Percentiles rank a stretch among this genome's conserved stretches.
Conservation (phyloP, 345 rosid genomes). For the Cardamine resedifolia region DNA sequence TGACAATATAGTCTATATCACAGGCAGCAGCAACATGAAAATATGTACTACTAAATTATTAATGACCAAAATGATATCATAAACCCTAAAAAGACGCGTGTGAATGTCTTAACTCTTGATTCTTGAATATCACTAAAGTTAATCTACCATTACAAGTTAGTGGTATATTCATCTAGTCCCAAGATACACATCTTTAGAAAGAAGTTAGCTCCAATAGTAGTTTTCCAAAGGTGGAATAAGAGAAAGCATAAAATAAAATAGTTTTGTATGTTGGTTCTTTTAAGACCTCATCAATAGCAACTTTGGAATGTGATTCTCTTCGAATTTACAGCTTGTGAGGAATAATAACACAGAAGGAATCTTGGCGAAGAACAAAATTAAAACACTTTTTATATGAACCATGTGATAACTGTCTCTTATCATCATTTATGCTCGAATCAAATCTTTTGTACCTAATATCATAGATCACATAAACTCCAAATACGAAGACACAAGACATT, state of each 20-base stretch:
- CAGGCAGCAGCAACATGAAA: not conserved
- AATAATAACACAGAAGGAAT: conserved; percentile 23
- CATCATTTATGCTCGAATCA: conserved; percentile 30
- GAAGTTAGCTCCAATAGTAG: not conserved
- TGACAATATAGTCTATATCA: not conserved
- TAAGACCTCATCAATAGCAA: conserved; percentile 5
- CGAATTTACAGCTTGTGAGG: conserved; percentile 25
- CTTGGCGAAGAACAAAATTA: conserved; percentile 18
- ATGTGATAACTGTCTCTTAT: conserved; percentile 27
- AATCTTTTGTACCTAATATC: not conserved
- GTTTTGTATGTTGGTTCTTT: not conserved
- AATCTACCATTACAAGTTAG: not conserved
- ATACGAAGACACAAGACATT: conserved; percentile 2
- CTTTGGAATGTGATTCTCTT: conserved; percentile 37
- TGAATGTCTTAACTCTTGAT: not conserved
- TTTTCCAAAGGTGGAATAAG: conserved; percentile 1
- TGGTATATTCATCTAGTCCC: not conserved
- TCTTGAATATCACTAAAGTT: not conserved
- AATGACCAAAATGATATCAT: not conserved
- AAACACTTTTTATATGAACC: conserved; percentile 6
- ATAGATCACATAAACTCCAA: conserved; percentile 13
- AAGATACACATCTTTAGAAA: not conserved
- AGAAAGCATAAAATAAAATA: not conserved
- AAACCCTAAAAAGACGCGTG: not conserved
- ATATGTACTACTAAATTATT: not conserved